Evolutionary conservation across 2,329 filamentous ascomycete genomes (phyloP).

Genomic region (Sporothrix phasma): DNA sequence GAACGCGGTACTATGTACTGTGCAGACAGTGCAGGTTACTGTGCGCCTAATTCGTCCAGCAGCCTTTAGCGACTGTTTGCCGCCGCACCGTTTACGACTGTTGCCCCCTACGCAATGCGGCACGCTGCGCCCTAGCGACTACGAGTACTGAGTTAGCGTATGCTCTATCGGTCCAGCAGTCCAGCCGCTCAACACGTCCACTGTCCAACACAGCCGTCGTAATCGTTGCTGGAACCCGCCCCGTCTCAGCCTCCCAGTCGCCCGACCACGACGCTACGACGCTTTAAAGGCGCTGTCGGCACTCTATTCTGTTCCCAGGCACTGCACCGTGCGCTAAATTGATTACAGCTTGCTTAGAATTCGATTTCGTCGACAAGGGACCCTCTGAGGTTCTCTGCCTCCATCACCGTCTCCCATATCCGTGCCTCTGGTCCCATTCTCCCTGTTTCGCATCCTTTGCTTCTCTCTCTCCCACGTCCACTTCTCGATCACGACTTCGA

Average conservation of each 20-base stretch:
- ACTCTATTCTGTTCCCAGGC: no score
- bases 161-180: background rate
- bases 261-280: background rate
- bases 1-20: background rate
- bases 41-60: no score
- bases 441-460: background rate
- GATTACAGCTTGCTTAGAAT: background rate
- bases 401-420: background rate
- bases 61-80: no score
- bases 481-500: background rate
- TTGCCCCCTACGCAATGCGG: background rate
- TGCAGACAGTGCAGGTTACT: no score
- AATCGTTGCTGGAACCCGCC: no score
- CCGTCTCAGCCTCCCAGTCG: background rate
- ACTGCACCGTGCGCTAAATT: background rate
- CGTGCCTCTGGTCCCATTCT: background rate
- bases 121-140: background rate
- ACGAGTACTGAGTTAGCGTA: background rate
- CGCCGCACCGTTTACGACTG: background rate
- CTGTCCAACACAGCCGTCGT: no score
- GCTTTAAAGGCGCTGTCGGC: no score
- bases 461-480: background rate
- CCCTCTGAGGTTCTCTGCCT: background rate
- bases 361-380: background rate
- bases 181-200: background rate